phyloP scores from a whole-genome alignment of 2,329 filamentous ascomycete genomes.

The Ceratocystis diversiconidia region DNA sequence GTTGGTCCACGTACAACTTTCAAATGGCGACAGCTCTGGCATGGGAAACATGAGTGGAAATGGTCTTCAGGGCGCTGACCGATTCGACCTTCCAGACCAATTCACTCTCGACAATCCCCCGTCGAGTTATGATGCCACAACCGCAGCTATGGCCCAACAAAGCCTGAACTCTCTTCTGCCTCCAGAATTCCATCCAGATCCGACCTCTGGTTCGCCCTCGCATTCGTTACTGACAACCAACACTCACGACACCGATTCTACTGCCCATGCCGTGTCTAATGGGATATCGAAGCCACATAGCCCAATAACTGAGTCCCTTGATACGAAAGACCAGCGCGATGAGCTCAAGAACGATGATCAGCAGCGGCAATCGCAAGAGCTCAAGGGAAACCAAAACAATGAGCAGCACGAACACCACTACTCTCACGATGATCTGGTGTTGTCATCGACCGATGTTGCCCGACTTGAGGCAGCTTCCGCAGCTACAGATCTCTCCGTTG shows the following conservation, averaged over 20 bases:
- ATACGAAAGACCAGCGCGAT: not conserved
- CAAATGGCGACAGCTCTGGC: constrained; percentile 3
- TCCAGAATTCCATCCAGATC: constrained; percentile 10
- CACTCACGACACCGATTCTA: constrained; percentile 8
- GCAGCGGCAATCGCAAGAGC: not conserved
- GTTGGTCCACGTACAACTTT: constrained; percentile 26
- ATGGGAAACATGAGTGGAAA: constrained; percentile 11
- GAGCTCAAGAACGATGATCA: not conserved
- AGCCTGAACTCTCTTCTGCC: constrained; percentile 13
- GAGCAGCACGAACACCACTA: not conserved
- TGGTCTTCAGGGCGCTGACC: constrained; percentile 22
- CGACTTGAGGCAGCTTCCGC: constrained; percentile 3
- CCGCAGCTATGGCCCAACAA: constrained; percentile 15
- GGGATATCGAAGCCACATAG: not conserved
- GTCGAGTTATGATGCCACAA: constrained; percentile 32
- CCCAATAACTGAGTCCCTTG: constrained; percentile 1
- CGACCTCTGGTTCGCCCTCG: constrained; percentile 2
- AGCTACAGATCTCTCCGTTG: constrained; percentile 26
- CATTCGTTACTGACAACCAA: not conserved
- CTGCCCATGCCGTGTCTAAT: not conserved
- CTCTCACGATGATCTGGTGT: constrained; percentile 7
- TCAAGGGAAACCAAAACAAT: not conserved
- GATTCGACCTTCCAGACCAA: constrained; percentile 44
- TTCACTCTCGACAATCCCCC: constrained; percentile 44
- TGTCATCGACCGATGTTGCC: constrained; percentile 7